Base-by-base conservation (phyloP, 139 green algal genomes). In the Chlorella vulgaris region DNA sequence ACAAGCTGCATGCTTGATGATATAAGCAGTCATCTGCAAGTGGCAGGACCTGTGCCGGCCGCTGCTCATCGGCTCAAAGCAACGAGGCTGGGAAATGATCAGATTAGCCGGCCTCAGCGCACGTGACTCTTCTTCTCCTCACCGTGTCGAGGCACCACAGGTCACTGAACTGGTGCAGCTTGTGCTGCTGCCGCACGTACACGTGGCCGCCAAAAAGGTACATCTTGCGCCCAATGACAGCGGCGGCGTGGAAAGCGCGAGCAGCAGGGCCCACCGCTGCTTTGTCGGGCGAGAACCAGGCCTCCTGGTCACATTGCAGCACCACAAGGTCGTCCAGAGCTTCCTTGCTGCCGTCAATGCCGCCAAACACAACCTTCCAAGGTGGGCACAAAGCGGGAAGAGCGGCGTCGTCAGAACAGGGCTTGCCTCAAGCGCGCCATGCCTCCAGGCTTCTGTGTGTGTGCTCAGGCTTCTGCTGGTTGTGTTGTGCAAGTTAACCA, bases 161-260 rank as follows among this genome's bases (percentile, higher is more conserved):
- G 79, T 95, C 92, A 66, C 91, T 88, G 87, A 95, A 96, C 35
- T 71, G 65, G 31, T 71, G 65, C 65, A 47, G 26, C 65, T 69
- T 47, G 63, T 71, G 82, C 75, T 88, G 88, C 42, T 87, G 69
- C 69, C 81, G 84, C 1, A 88, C 58, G 39, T 88, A 90, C 3
- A 95, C 90, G 69, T 95, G 92, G 3, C 92, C 92, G 3, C 88
- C 91, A 81, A 93, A 95, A 3, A 95, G 63, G 66, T 91, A 92
- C 70, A 93, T 47, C 21, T 69, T 77, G 6, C 74, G 77, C 2
- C 84, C 88, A 3, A 93, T 26, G 7, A 69, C 88, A 15, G 86
- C 86, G 2, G 65, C 83, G 5, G 76, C 67, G 61, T 95, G 92
- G 80, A 95, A 95, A 19, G 91, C 90, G 8, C 92, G 79, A 0